Percentiles rank a stretch among this genome's conserved stretches.
phyloP scores from a whole-genome alignment of 495 filamentous ascomycete genomes.

The Penicillium longicatenatum region DNA sequence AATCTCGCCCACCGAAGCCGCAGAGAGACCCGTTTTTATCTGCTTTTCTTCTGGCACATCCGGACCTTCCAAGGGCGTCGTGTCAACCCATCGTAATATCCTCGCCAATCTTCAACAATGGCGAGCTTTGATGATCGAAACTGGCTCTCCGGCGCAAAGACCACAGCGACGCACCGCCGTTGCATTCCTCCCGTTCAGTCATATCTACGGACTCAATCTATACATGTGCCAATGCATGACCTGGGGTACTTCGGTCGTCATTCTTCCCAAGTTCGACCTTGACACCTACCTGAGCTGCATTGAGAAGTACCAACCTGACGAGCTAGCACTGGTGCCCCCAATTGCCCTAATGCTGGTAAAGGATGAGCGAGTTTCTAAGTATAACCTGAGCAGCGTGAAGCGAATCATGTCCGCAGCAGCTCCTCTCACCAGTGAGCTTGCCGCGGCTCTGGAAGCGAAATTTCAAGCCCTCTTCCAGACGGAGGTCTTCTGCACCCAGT shows the following conservation, averaged over 20 bases:
- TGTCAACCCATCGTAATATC: slow-evolving; percentile 76
- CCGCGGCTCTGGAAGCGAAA: slow-evolving; percentile 58
- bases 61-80: slow-evolving; percentile 44
- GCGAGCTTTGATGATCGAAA: slow-evolving; percentile 17
- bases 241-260: slow-evolving; percentile 43
- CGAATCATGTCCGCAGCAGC: slow-evolving; percentile 81
- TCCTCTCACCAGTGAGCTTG: slow-evolving; percentile 71
- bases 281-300: slow-evolving; percentile 34
- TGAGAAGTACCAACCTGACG: slow-evolving; percentile 24
- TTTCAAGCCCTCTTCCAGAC: slow-evolving; percentile 42
- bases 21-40: slow-evolving; percentile 17
- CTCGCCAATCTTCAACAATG: slow-evolving; percentile 59
- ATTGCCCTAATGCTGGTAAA: slow-evolving; percentile 74
- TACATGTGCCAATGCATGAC: slow-evolving; percentile 26
- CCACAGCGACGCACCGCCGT: slow-evolving; percentile 60
- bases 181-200: slow-evolving; percentile 83
- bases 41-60: slow-evolving; percentile 30
- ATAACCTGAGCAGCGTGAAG: slow-evolving; percentile 68
- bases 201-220: slow-evolving; percentile 67
- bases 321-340: slow-evolving; percentile 60
- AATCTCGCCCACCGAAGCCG: slow-evolving; percentile 14
- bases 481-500: slow-evolving; percentile 68
- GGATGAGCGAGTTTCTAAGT: slow-evolving; percentile 64
- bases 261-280: slow-evolving; percentile 79
- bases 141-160: slow-evolving; percentile 13